Base-by-base conservation (phyloP, 1,139 yeast species). In the Maudiozyma humilis region DNA sequence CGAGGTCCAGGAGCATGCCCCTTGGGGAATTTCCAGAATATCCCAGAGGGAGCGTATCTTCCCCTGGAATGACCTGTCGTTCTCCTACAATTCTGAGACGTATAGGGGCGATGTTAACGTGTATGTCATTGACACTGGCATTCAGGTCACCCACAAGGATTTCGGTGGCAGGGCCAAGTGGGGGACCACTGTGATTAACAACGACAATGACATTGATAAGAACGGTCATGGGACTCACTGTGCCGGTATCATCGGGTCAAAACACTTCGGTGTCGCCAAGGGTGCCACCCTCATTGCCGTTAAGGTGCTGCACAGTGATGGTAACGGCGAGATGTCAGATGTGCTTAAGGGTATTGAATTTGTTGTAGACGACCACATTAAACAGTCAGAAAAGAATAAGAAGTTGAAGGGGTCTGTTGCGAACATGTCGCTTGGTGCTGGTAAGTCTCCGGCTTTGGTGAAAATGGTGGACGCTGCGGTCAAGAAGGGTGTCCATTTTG, bases 1-100 rank as follows among this genome's bases (percentile, higher is more conserved):
- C 5, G 18, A 25, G 3, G 32, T 40, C 3, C 89, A 86, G 70
- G 78, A 77, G 58, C 86, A 86, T 55, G 87, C 94, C 40, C 94
- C 95, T 45, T 86, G 95, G 96, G 96, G 95, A 57, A 75, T 87
- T 55, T 89, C 96, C 39, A 81, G 97, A 71, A 76, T 88, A 47
- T 85, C 95, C 42, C 95, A 87, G 71, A 82, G 95, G 65, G 75
- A 82, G 49, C 73, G 81, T 27, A 18, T 47, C 15, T 39, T 32
- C 2, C 20, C 41, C 65, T 76, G 82, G 50, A 75, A 46, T 5
- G 31, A 45, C 18, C 42, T 42, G 10, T 31, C 36, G 5, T 89
- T 89, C 69, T 69, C 85, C 51, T 87, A 76, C 66, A 95, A 88
- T 60, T 73, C 72, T 52, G 82, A 78, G 45, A 96, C 84, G 15